Percentiles rank a stretch among this genome's conserved stretches.
These are phyloP conservation scores for Fusarium chuoi DNA, from an alignment of 2,329 filamentous ascomycete species.

Conservation along the genomic window DNA sequence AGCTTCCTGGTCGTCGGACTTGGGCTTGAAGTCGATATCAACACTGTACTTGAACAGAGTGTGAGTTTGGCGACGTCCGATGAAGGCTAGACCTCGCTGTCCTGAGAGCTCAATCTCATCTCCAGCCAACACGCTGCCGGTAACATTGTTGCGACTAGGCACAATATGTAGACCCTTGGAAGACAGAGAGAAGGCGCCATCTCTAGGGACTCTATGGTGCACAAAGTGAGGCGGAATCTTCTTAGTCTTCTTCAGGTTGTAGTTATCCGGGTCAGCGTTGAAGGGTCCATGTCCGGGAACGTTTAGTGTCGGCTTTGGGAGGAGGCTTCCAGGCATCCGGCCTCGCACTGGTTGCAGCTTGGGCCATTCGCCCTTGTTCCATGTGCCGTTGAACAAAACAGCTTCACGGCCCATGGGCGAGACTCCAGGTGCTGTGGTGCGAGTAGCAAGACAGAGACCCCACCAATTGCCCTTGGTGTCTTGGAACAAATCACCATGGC, in stretches of 20 bases:
- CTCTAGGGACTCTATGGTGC: conserved; percentile 14
- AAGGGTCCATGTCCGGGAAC: conserved; percentile 15
- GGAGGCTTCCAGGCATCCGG: conserved; percentile 45
- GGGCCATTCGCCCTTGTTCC: conserved; percentile 62
- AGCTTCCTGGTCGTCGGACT: conserved; percentile 2
- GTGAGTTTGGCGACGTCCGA: conserved; percentile 21
- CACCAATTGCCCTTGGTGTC: conserved; percentile 57
- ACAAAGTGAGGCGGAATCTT: conserved; percentile 15
- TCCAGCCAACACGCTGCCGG: not conserved
- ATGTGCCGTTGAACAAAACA: conserved; percentile 58
- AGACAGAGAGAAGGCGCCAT: not conserved
- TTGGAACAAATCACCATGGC: conserved; percentile 49
- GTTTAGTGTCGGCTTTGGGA: conserved; percentile 1
- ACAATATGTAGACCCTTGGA: not conserved
- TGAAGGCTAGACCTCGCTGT: conserved; percentile 17
- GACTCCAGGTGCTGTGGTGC: conserved; percentile 31
- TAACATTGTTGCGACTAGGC: conserved; percentile 21
- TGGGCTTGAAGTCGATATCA: conserved; percentile 12
- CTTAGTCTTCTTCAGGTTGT: not conserved
- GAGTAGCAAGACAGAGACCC: conserved; percentile 53
- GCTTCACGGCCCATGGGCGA: conserved; percentile 60
- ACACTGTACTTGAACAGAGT: conserved; percentile 23
- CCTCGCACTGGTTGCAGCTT: conserved; percentile 46
- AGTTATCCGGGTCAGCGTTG: conserved; percentile 15
- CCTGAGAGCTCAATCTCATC: conserved; percentile 16